Evolutionary conservation across 805 yeast genomes (phyloP), one percentile per base, ranked within the genome.

Genomic region (Cyberlindnera mississippiensis): DNA sequence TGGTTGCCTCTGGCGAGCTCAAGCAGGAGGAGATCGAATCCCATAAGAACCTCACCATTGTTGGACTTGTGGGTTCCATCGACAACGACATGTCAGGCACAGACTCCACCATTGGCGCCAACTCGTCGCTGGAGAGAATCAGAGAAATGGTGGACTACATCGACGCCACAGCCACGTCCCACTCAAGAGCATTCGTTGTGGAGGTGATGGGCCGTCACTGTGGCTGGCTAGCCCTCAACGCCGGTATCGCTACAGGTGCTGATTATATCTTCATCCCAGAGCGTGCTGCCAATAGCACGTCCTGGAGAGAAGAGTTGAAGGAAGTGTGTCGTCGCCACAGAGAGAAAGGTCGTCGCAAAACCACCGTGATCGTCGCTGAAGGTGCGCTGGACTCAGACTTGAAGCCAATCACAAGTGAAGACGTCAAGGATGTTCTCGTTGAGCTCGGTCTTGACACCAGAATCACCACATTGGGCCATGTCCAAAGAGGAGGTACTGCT

Each of bases 121-220:
- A 80, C 67, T 88, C 97, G 8, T 87, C 97, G 4, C 73, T 93
- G 55, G 96, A 85, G 51, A 73, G 99, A 61, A 93, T 93, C 55
- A 85, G 96, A 66, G 86, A 88, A 64, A 82, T 87, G 72, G 89
- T 93, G 48, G 98, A 93, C 66, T 91, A 88, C 69, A 93, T 93
- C 53, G 97, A 90, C 64, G 96, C 97, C 39, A 93, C 99, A 28
- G 99, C 99, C 14, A 79, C 85, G 52, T 91, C 98, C 3, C 99
- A 93, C 64, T 87, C 96, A 11, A 79, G 99, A 59, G 99, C 99
- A 7, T 93, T 93, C 62, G 96, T 93, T 33, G 85, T 93, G 45
- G 99, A 93, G 64, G 99, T 93, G 31, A 93, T 93, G 99, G 99
- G 99, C 48, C 80, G 99, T 60, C 97, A 93, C 64, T 93, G 99